phyloP scores from a whole-genome alignment of 345 rosid genomes.

The Arabidopsis suecica region DNA sequence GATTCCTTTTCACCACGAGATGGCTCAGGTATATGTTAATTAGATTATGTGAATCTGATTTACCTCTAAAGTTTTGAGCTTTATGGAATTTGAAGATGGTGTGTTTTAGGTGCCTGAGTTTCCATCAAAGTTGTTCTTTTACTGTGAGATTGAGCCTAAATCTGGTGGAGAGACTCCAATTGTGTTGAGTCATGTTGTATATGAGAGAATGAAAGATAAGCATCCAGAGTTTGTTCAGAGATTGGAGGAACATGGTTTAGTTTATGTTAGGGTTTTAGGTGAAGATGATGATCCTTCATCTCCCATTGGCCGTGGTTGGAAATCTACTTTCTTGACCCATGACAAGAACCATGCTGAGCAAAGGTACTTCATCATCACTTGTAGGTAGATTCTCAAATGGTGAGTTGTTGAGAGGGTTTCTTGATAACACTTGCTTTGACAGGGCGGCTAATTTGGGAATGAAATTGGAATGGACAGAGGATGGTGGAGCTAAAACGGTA shows the following conservation, averaged over 20 bases:
- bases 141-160: slow-evolving; percentile 83
- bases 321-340: slow-evolving; percentile 81
- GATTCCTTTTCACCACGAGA: slow-evolving; percentile 92
- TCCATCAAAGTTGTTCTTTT: slow-evolving; percentile 88
- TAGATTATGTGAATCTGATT: not conserved
- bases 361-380: slow-evolving; percentile 51
- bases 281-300: slow-evolving; percentile 86
- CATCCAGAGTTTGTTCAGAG: slow-evolving; percentile 69
- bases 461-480: slow-evolving; percentile 81
- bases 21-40: slow-evolving; percentile 71
- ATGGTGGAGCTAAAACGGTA: slow-evolving; percentile 73
- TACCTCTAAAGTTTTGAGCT: not conserved
- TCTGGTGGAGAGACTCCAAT: slow-evolving; percentile 94
- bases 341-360: slow-evolving; percentile 72
- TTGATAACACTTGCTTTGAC: slow-evolving; percentile 13
- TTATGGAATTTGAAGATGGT: slow-evolving; percentile 2
- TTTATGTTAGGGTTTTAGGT: slow-evolving; percentile 70
- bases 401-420: not conserved
- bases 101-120: slow-evolving; percentile 75
- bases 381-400: not conserved
- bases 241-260: slow-evolving; percentile 74
- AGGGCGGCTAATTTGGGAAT: slow-evolving; percentile 84
- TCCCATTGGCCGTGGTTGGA: slow-evolving; percentile 95
- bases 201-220: slow-evolving; percentile 71
- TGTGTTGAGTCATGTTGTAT: slow-evolving; percentile 81